phyloP scores from a whole-genome alignment of 306 rosid species.

The Casuarina glauca region DNA sequence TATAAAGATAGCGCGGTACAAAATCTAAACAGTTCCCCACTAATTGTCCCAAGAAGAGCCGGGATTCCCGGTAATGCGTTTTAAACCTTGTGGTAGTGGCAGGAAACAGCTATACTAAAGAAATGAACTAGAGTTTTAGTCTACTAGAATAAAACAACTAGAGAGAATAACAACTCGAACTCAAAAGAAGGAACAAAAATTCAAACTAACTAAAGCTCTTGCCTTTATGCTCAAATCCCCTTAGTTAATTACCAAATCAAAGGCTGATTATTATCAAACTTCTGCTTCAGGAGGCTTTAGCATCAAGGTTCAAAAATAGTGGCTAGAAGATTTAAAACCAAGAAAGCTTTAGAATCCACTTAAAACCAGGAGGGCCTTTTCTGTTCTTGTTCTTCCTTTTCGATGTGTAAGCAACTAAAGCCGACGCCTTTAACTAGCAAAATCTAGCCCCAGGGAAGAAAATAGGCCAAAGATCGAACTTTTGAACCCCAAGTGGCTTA shows the following conservation, averaged over 20 bases:
- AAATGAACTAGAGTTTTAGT: conserved; percentile 2
- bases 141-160: not conserved
- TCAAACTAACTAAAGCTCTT: conserved; percentile 1
- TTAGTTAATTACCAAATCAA: not conserved
- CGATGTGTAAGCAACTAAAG: not conserved
- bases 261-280: not conserved
- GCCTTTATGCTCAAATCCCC: not conserved
- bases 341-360: too few relatives aligned
- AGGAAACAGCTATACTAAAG: conserved; percentile 32
- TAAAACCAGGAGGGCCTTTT: too few relatives aligned
- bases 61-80: conserved; percentile 32
- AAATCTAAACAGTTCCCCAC: conserved; percentile 27
- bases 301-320: conserved; percentile 3
- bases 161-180: not conserved
- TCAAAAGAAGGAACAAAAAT: conserved; percentile 4
- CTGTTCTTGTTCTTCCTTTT: too few relatives aligned
- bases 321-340: not conserved
- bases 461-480: conserved; percentile 8
- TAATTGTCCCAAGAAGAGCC: conserved; percentile 31
- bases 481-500: not conserved
- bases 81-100: conserved; percentile 29
- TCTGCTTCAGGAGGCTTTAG: conserved; percentile 4
- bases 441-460: not conserved
- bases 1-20: conserved; percentile 5
- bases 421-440: not conserved